A percentile compares a stretch with the other conserved stretches of the same genome.
These are phyloP conservation scores for Tuber magnatum DNA, from an alignment of 495 filamentous ascomycete genomes.

Conservation along the genomic window DNA sequence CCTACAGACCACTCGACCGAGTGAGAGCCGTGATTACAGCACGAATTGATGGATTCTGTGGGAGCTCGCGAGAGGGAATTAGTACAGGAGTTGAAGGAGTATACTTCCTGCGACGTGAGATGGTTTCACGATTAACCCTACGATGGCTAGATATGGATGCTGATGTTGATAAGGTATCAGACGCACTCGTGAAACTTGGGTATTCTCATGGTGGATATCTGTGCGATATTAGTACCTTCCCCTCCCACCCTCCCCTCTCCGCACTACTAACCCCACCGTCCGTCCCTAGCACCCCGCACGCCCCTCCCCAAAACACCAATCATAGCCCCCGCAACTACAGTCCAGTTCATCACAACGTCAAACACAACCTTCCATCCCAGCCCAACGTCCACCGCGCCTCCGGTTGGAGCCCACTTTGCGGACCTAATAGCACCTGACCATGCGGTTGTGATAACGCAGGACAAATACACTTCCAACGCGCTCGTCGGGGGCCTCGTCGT, in stretches of 20 bases:
- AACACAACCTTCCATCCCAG: slow-evolving; percentile 16
- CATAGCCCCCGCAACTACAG: slow-evolving; percentile 47
- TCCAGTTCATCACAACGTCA: slow-evolving; percentile 54
- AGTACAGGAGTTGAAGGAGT: slow-evolving; percentile 40
- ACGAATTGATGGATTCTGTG: neutral
- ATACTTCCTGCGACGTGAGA: slow-evolving; percentile 50
- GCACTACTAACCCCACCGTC: neutral
- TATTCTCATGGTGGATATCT: slow-evolving; percentile 55
- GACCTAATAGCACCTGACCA: slow-evolving; percentile 51
- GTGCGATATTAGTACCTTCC: slow-evolving; percentile 52
- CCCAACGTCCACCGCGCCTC: slow-evolving; percentile 17
- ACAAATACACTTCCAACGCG: slow-evolving; percentile 54
- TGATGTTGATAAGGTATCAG: slow-evolving; percentile 48
- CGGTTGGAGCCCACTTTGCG: slow-evolving; percentile 52
- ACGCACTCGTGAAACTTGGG: slow-evolving; percentile 57
- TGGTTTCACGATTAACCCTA: neutral
- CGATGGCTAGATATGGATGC: neutral
- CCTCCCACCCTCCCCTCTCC: neutral
- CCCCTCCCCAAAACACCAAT: slow-evolving; percentile 41
- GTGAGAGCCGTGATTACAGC: neutral
- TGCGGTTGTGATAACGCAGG: slow-evolving; percentile 56
- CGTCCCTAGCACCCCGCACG: slow-evolving; percentile 23
- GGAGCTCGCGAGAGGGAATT: slow-evolving; percentile 7
- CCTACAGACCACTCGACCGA: neutral
- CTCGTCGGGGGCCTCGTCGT: slow-evolving; percentile 65